phyloP scores from a whole-genome alignment of 805 yeast species.

The Suhomyces kilbournensis region DNA sequence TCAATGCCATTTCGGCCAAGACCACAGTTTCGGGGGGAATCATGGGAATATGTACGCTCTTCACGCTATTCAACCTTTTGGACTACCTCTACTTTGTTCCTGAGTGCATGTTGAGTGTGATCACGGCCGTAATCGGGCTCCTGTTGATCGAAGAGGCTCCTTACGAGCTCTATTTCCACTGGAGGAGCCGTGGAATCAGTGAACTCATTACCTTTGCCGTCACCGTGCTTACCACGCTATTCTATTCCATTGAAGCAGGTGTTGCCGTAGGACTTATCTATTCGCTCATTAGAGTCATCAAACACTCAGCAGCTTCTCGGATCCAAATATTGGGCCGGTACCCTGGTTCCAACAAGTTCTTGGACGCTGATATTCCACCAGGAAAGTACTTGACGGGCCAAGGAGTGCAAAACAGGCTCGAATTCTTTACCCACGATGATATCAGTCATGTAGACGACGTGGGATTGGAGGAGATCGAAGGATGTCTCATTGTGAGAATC shows the following conservation, averaged over 20 bases:
- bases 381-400: not conserved
- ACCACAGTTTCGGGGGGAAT: constrained; percentile 82
- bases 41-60: constrained; percentile 72
- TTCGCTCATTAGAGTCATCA: constrained; percentile 74
- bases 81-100: constrained; percentile 73
- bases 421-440: constrained; percentile 34
- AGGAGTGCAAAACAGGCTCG: constrained; percentile 11
- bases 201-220: constrained; percentile 68
- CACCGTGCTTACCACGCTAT: constrained; percentile 62
- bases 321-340: constrained; percentile 76
- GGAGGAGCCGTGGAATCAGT: constrained; percentile 67
- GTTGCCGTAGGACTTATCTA: constrained; percentile 83
- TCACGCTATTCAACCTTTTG: constrained; percentile 60
- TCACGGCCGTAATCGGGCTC: constrained; percentile 70
- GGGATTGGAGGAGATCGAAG: constrained; percentile 42
- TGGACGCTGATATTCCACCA: constrained; percentile 37
- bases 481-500: constrained; percentile 40
- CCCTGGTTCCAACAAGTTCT: constrained; percentile 39
- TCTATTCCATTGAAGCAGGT: constrained; percentile 82
- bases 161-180: constrained; percentile 68
- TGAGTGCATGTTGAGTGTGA: constrained; percentile 71
- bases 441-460: constrained; percentile 34
- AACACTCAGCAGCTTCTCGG: constrained; percentile 76
- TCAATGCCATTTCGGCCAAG: constrained; percentile 79
- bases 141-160: constrained; percentile 79